These are phyloP conservation scores for Chamaenerion angustifolium DNA, from an alignment of 345 rosid species.

Conservation along the genomic window DNA sequence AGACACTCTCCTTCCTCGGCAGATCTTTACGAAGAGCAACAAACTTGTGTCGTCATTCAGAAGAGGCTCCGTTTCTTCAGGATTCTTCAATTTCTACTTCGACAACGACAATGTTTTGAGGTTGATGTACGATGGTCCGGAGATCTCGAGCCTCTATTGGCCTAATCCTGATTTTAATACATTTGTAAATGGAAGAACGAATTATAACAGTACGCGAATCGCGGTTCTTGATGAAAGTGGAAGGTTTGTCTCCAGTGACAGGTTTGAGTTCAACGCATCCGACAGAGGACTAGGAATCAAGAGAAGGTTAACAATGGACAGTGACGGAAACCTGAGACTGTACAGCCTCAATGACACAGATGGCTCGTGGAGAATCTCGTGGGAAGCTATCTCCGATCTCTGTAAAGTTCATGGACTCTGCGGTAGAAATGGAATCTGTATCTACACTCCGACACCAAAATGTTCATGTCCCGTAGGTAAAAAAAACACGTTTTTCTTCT, in stretches of 20 bases:
- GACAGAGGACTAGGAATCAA: constrained; percentile 19
- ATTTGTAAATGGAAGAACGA: constrained; percentile 16
- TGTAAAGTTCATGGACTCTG: constrained; percentile 28
- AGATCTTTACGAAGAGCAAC: constrained; percentile 17
- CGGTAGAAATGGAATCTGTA: constrained; percentile 31
- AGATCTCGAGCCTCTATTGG: constrained; percentile 33
- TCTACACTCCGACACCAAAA: constrained; percentile 17
- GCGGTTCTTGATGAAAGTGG: constrained; percentile 25
- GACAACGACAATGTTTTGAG: constrained; percentile 27
- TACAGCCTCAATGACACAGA: constrained; percentile 16
- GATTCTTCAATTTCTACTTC: constrained; percentile 8
- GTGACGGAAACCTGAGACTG: constrained; percentile 30
- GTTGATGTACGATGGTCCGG: constrained; percentile 30
- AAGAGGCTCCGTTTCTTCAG: constrained; percentile 9
- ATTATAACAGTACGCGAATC: constrained; percentile 21
- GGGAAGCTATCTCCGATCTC: constrained; percentile 22
- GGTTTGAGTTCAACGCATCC: constrained; percentile 19
- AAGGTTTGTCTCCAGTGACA: constrained; percentile 23
- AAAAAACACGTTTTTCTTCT: too few relatives aligned
- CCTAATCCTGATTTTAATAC: constrained; percentile 10
- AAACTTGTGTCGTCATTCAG: constrained; percentile 17
- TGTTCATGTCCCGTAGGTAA: constrained; percentile 24
- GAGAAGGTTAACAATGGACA: constrained; percentile 22
- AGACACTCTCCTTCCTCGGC: constrained; percentile 32
- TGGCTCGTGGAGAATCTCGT: constrained; percentile 21